Evolutionary conservation across 495 filamentous ascomycete genomes (phyloP).

Genomic region (Neurospora sp.): DNA sequence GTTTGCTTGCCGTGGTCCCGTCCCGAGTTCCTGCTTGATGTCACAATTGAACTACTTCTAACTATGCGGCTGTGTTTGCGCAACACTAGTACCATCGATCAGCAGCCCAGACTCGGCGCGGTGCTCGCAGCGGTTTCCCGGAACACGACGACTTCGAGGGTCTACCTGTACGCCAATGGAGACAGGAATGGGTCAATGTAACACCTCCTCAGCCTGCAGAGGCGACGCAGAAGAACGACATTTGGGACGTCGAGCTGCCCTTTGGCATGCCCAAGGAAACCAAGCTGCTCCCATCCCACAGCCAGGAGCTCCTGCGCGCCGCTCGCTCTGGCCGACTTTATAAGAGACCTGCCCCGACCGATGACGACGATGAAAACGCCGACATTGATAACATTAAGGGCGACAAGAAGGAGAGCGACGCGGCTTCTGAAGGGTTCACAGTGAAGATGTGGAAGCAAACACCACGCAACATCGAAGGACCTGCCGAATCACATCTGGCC

Average conservation of each 20-base stretch:
- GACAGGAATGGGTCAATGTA: conserved; percentile 57
- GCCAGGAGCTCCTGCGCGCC: conserved; percentile 73
- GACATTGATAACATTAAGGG: conserved; percentile 34
- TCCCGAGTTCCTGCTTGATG: background rate
- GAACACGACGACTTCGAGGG: conserved; percentile 94
- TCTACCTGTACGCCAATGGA: conserved; percentile 88
- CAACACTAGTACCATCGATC: conserved; percentile 35
- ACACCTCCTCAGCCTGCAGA: conserved; percentile 53
- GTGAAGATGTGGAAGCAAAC: conserved; percentile 70
- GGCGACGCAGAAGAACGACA: conserved; percentile 37
- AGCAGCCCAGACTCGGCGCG: conserved; percentile 55
- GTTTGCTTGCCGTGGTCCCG: conserved; percentile 3
- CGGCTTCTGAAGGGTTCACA: conserved; percentile 50
- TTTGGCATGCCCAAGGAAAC: conserved; percentile 79
- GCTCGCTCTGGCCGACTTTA: conserved; percentile 67
- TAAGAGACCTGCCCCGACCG: conserved; percentile 41
- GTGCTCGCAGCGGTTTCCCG: conserved; percentile 59
- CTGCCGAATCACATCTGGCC: conserved; percentile 71
- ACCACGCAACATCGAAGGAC: conserved; percentile 63
- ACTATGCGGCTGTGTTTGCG: background rate
- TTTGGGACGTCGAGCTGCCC: conserved; percentile 48
- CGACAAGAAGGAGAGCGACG: conserved; percentile 37
- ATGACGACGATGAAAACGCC: conserved; percentile 41
- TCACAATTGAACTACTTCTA: background rate
- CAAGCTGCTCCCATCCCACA: conserved; percentile 65